phyloP scores from a whole-genome alignment of 139 green algal species.

The Chlamydomonas asymmetrica region DNA sequence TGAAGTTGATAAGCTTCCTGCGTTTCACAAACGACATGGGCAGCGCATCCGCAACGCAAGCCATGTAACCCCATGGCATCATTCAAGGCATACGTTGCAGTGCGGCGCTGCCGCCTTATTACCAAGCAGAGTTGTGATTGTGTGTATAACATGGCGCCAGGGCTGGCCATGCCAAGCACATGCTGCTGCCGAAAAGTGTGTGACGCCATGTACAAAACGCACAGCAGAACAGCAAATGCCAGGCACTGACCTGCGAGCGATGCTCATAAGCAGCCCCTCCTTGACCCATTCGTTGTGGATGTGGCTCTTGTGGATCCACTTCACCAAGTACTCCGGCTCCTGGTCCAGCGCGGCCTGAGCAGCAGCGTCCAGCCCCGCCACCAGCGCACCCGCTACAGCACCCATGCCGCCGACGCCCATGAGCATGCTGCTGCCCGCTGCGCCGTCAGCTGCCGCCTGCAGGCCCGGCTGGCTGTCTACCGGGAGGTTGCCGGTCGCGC shows the following conservation, averaged over 20 bases:
- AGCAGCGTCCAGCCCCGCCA: not conserved
- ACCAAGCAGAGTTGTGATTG: too few species aligned
- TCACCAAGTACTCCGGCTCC: constrained; percentile 85
- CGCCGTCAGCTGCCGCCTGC: constrained; percentile 5
- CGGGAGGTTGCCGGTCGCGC: constrained; percentile 4
- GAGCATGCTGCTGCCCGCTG: not conserved
- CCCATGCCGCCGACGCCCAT: constrained; percentile 3
- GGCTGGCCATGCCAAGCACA: too few species aligned
- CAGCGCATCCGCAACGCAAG: too few species aligned
- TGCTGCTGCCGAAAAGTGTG: too few species aligned
- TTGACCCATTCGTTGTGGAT: constrained; percentile 82
- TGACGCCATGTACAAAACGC: too few species aligned
- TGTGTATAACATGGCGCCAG: too few species aligned
- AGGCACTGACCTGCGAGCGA: too few species aligned
- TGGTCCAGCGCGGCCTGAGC: not conserved
- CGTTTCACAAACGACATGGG: too few species aligned
- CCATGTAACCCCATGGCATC: too few species aligned
- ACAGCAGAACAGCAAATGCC: too few species aligned
- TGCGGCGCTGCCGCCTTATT: too few species aligned
- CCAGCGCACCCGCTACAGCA: not conserved
- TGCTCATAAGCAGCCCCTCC: constrained; percentile 61
- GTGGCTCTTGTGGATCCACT: constrained; percentile 71
- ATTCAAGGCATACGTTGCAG: too few species aligned
- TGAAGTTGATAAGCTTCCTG: constrained; percentile 85
- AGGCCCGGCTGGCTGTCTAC: not conserved